Base-by-base conservation (phyloP, 805 yeast genomes). In the Wickerhamomyces silvicola region DNA sequence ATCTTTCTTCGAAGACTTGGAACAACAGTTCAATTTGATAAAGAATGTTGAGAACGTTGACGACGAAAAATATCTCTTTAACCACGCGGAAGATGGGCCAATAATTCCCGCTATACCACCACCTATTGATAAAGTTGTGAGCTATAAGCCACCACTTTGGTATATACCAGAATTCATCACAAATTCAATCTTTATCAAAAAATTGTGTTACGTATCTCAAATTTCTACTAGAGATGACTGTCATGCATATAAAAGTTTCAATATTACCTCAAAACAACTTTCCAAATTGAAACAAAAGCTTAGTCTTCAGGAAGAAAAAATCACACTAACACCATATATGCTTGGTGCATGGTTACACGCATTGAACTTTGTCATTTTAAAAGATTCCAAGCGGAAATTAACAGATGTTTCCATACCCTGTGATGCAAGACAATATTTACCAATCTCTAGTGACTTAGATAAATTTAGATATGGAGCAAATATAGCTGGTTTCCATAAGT, bases 281-380 rank as follows among this genome's bases (percentile, higher is more conserved):
- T 9, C 15, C 7, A 7, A n/a, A 2, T 11, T 40, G n/a, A 35
- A 30, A 18, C 4, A 18, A 10, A 10, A 13, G 25, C 13, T 8
- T 17, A 9, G 2, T 21, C 13, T 7, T n/a, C 37, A n/a, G 31
- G n/a, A 13, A 5, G 8, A 29, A 2, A 30, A 27, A 5, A 9
- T 36, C 6, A 48, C 50, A 10, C 6, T 48, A 12, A 36, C 49
- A 3, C 50, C 52, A 13, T 44, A 23, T 22, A 17, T 48, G 9
- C 37, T 36, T 22, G 32, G 44, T 12, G 37, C 42, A 5, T 39
- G 46, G 44, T 31, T 46, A 12, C 35, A 45, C 22, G 39, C 52
- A 1, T 35, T 28, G 27, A 34, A 40, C 11, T 17, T 33, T 11
- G 13, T 19, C 1, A 3, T 41, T 2, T 24, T 37, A 1, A 12